These are phyloP conservation scores for Pleurotus cornucopiae DNA, from an alignment of 768 basidiomycete species.

Conservation along the genomic window DNA sequence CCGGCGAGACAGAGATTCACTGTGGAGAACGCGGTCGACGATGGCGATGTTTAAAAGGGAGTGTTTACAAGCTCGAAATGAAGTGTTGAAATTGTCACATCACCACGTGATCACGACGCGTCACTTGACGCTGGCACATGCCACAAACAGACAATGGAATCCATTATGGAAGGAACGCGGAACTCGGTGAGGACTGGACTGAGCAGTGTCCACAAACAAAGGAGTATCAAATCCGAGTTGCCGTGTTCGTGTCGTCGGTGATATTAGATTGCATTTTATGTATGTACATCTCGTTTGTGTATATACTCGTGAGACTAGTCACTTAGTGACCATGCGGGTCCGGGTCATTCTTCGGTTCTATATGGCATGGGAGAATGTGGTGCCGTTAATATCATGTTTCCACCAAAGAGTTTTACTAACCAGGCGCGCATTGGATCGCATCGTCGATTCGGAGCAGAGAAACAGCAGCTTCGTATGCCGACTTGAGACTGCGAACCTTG, in stretches of 20 bases:
- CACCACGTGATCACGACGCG: slow-evolving; percentile 20
- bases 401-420: slow-evolving; percentile 39
- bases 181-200: too few species aligned
- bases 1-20: background rate
- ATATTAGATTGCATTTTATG: too few species aligned
- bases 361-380: background rate
- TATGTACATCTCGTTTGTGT: background rate
- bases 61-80: background rate
- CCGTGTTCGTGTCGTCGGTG: too few species aligned
- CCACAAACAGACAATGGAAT: too few species aligned
- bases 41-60: background rate
- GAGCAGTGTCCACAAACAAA: too few species aligned
- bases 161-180: too few species aligned
- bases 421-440: slow-evolving; percentile 87
- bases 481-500: slow-evolving; percentile 96
- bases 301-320: background rate
- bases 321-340: slow-evolving; percentile 74
- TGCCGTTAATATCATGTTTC: slow-evolving; percentile 10
- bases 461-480: slow-evolving; percentile 94
- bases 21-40: background rate
- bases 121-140: background rate
- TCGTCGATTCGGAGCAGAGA: slow-evolving; percentile 94
- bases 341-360: slow-evolving; percentile 69
- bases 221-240: too few species aligned
- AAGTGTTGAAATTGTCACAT: slow-evolving; percentile 15